phyloP scores from a whole-genome alignment of 2,329 filamentous ascomycete species.

The Colletotrichum tropicicola region DNA sequence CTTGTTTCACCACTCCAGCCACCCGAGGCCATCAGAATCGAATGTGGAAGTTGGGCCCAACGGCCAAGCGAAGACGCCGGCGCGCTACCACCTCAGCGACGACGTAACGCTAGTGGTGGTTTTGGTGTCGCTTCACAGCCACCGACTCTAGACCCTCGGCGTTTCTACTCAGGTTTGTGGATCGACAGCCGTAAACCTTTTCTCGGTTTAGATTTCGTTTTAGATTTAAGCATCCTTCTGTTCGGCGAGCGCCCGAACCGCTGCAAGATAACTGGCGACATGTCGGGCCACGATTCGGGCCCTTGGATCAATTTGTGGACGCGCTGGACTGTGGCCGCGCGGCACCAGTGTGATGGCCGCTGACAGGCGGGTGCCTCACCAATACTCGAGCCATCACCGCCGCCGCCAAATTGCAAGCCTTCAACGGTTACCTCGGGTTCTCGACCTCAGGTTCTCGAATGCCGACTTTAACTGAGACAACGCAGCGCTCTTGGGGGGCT shows the following conservation, averaged over 20 bases:
- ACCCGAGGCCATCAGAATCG: neutral
- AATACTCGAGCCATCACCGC: too few species aligned
- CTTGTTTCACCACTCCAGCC: constrained; percentile 20
- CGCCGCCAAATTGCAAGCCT: too few species aligned
- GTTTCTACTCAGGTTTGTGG: constrained; percentile 1
- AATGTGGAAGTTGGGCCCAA: constrained; percentile 5
- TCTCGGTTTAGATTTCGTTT: constrained; percentile 14
- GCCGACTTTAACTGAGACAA: too few species aligned
- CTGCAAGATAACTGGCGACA: neutral
- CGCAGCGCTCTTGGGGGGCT: too few species aligned
- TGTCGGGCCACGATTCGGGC: neutral
- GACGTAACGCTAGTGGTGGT: constrained; percentile 19
- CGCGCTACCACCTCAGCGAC: constrained; percentile 12
- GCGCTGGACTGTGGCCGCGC: constrained; percentile 21
- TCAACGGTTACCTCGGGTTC: too few species aligned
- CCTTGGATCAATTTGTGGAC: constrained; percentile 8
- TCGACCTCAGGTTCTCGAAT: too few species aligned
- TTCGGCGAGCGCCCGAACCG: constrained; percentile 1
- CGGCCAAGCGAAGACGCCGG: constrained; percentile 1
- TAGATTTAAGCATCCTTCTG: constrained; percentile 19
- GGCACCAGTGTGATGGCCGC: constrained; percentile 9
- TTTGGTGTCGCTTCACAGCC: constrained; percentile 10
- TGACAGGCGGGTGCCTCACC: neutral
- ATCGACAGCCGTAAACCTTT: constrained; percentile 15
- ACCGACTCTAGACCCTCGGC: neutral